phyloP scores from a whole-genome alignment of 371 early-diverging fungal genomes.

The Mucor racemosus region DNA sequence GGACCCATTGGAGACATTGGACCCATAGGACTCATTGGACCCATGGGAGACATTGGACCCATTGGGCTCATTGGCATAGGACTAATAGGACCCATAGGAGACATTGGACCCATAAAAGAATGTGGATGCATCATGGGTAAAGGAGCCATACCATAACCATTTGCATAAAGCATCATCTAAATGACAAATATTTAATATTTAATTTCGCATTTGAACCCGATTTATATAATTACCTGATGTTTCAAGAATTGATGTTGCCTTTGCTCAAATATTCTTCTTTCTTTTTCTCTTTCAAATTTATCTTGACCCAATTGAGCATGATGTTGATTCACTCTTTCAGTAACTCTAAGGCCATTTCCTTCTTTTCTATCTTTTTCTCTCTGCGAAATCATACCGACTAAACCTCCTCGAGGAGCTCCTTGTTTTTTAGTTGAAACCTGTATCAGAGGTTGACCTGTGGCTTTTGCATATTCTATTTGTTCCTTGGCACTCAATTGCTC shows the following conservation, averaged over 20 bases:
- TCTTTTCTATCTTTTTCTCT: conserved; percentile 50
- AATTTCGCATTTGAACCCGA: too few species aligned
- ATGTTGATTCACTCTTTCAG: conserved; percentile 45
- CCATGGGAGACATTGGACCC: conserved; percentile 24
- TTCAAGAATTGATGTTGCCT: conserved; percentile 53
- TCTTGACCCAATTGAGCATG: conserved; percentile 33
- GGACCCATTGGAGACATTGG: conserved; percentile 16
- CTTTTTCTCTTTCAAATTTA: conserved; percentile 50
- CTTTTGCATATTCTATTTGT: conserved; percentile 53
- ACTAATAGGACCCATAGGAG: conserved; percentile 31
- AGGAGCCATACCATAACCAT: conserved; percentile 35
- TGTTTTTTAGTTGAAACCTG: conserved; percentile 48
- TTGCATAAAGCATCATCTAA: conserved; percentile 53
- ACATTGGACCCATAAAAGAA: conserved; percentile 30
- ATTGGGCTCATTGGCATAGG: conserved; percentile 32
- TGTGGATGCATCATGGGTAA: conserved; percentile 38
- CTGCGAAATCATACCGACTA: conserved; percentile 55
- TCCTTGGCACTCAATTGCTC: conserved; percentile 54
- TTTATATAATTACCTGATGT: conserved; percentile 38
- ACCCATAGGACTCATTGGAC: conserved; percentile 20
- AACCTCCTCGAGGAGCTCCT: conserved; percentile 45
- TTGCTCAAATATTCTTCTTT: conserved; percentile 51
- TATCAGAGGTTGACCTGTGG: conserved; percentile 56
- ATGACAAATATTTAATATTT: background rate
- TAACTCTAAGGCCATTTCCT: conserved; percentile 39